Evolutionary conservation across 805 yeast species (phyloP).

Genomic region (Yarrowia sp.): DNA sequence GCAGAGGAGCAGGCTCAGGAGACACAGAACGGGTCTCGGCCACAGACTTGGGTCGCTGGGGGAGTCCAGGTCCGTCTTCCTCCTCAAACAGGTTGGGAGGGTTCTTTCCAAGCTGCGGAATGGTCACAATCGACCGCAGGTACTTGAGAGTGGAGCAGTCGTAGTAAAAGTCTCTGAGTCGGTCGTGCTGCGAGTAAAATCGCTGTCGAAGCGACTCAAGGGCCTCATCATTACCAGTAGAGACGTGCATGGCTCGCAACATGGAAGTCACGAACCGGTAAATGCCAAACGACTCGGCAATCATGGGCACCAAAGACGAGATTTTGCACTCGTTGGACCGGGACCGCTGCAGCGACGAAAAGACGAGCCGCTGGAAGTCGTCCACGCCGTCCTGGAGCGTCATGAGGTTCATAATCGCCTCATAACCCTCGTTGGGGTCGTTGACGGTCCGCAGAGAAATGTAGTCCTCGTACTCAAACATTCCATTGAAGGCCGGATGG

Average conservation of each 20-base stretch:
- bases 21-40: constrained; percentile 31
- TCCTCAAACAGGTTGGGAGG: constrained; percentile 56
- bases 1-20: constrained; percentile 30
- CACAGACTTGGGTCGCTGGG: constrained; percentile 40
- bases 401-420: constrained; percentile 81
- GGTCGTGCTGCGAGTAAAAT: constrained; percentile 64
- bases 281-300: constrained; percentile 88
- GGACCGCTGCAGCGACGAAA: constrained; percentile 63
- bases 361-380: constrained; percentile 69
- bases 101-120: constrained; percentile 60
- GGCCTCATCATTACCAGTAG: constrained; percentile 71
- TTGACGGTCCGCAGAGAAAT: constrained; percentile 80
- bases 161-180: constrained; percentile 78
- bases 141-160: constrained; percentile 84
- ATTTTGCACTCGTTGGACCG: constrained; percentile 68
- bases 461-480: constrained; percentile 94
- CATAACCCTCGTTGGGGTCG: constrained; percentile 95
- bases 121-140: constrained; percentile 72
- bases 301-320: constrained; percentile 83
- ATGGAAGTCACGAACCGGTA: constrained; percentile 84
- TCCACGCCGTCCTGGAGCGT: constrained; percentile 79
- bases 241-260: constrained; percentile 80
- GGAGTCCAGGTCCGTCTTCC: constrained; percentile 44
- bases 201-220: constrained; percentile 69
- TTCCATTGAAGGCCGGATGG: constrained; percentile 90